Conservation (phyloP, 2,329 filamentous ascomycete genomes). For the Fusarium nanum region DNA sequence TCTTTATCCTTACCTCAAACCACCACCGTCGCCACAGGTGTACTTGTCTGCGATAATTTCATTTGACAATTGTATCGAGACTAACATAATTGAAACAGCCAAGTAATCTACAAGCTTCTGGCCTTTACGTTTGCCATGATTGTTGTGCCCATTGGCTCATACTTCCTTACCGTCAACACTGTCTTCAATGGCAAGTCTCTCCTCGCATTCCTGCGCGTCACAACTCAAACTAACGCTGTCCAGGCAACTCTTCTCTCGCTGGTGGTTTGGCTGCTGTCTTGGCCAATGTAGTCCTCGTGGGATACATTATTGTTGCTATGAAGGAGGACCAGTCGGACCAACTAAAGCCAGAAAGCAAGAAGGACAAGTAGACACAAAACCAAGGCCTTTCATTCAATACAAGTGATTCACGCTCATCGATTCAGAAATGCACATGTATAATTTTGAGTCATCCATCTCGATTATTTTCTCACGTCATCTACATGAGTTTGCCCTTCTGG, state of each 20-base stretch:
- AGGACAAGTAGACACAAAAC: conserved; percentile 54
- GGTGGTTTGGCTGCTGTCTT: conserved; percentile 87
- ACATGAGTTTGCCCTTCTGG: conserved; percentile 17
- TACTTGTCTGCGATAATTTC: background rate
- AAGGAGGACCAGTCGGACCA: conserved; percentile 75
- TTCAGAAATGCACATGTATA: background rate
- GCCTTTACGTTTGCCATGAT: conserved; percentile 94
- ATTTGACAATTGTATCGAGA: background rate
- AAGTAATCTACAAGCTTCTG: conserved; percentile 90
- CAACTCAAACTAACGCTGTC: conserved; percentile 22
- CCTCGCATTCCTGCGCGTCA: conserved; percentile 1
- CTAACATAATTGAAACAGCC: conserved; percentile 58
- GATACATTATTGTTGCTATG: conserved; percentile 93
- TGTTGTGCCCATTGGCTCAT: conserved; percentile 84
- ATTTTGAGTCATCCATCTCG: conserved; percentile 20
- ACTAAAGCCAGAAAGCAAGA: conserved; percentile 60
- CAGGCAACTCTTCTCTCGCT: conserved; percentile 89
- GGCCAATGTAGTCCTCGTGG: conserved; percentile 90
- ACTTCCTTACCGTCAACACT: conserved; percentile 82
- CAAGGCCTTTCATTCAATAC: background rate
- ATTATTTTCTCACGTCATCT: conserved; percentile 38
- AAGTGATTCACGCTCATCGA: background rate
- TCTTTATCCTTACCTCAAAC: conserved; percentile 35
- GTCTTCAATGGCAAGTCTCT: conserved; percentile 76
- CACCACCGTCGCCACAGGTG: conserved; percentile 13